A percentile compares a stretch with the other conserved stretches of the same genome.
Conservation (phyloP, 371 early-diverging fungal genomes). For the Globomyces sp. region DNA sequence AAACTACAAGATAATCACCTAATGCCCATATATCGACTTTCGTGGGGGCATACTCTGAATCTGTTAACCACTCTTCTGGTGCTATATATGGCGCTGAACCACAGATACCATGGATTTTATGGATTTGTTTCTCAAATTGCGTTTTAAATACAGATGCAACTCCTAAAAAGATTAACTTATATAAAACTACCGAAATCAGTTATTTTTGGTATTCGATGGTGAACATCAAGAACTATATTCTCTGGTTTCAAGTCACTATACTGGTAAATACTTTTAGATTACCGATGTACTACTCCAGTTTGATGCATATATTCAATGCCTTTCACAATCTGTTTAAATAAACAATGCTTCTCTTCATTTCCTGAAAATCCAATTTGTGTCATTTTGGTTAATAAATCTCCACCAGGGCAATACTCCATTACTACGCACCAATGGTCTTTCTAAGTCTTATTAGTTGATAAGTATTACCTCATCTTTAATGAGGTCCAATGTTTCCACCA, state of each 20-base stretch:
- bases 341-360: slow-evolving; percentile 53
- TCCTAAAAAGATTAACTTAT: background rate
- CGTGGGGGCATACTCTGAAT: slow-evolving; percentile 41
- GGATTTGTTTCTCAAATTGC: slow-evolving; percentile 38
- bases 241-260: slow-evolving; percentile 54
- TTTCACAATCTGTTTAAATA: slow-evolving; percentile 87
- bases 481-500: slow-evolving; percentile 89
- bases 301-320: slow-evolving; percentile 90
- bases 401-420: slow-evolving; percentile 71
- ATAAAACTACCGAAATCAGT: slow-evolving; percentile 85
- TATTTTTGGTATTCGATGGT: slow-evolving; percentile 83
- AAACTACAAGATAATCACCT: slow-evolving; percentile 20
- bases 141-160: slow-evolving; percentile 91
- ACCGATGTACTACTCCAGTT: slow-evolving; percentile 89
- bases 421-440: slow-evolving; percentile 82
- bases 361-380: slow-evolving; percentile 26
- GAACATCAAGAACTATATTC: slow-evolving; percentile 84
- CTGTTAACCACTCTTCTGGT: slow-evolving; percentile 52
- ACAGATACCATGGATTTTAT: slow-evolving; percentile 43
- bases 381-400: slow-evolving; percentile 43
- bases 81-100: slow-evolving; percentile 58
- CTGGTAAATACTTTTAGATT: background rate
- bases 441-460: slow-evolving; percentile 15
- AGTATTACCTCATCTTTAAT: slow-evolving; percentile 71
- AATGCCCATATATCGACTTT: slow-evolving; percentile 58